phyloP scores from a whole-genome alignment of 2,329 filamentous ascomycete species.

The Sporothrix euskadiensis region DNA sequence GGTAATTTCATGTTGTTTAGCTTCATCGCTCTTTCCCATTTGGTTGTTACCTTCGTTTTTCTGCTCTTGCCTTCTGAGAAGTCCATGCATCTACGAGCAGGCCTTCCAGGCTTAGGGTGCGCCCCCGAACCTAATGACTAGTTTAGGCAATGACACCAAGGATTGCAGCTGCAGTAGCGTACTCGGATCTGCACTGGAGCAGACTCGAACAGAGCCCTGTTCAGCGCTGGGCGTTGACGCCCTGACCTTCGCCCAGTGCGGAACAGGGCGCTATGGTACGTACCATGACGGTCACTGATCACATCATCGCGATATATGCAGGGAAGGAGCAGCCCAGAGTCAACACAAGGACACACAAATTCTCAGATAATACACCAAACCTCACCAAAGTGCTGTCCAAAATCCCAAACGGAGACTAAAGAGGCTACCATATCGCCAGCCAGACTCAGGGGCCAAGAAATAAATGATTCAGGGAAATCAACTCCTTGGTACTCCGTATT shows the following conservation, averaged over 20 bases:
- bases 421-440: conserved; percentile 5
- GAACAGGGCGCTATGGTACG: background rate
- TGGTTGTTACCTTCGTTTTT: background rate
- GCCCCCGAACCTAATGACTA: background rate
- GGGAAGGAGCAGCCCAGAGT: background rate
- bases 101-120: background rate
- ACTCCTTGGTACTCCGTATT: background rate
- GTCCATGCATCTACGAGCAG: conserved; percentile 1
- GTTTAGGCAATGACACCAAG: background rate
- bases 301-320: background rate
- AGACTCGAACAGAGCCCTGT: background rate
- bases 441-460: background rate
- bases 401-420: conserved; percentile 11
- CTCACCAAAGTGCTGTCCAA: background rate
- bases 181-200: background rate
- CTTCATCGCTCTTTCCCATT: background rate
- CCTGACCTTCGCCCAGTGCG: background rate
- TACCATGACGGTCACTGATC: conserved; percentile 9
- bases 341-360: background rate
- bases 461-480: background rate
- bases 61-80: background rate
- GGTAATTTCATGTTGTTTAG: conserved; percentile 12
- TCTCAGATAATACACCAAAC: background rate
- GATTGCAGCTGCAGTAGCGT: conserved; percentile 9
- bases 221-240: background rate